Percentiles rank a stretch among this genome's conserved stretches.
Conservation (phyloP, 208 protist genomes). For the Wallacemonas rigidus region DNA sequence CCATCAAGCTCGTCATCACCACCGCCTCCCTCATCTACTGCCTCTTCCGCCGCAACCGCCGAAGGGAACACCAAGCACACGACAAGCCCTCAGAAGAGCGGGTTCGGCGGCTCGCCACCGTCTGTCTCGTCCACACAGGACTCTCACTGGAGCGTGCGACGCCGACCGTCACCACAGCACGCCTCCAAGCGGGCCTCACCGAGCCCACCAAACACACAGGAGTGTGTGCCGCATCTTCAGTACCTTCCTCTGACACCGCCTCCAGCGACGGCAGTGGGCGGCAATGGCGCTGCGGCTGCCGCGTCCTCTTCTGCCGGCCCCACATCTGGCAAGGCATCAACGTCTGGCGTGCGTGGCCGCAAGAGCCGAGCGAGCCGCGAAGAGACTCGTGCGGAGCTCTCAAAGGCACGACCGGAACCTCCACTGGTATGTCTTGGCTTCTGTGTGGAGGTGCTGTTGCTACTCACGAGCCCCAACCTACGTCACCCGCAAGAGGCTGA, state of each 20-base stretch:
- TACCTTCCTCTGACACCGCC: conserved; percentile 2
- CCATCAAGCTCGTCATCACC: neutral
- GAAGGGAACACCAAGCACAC: neutral
- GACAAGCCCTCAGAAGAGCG: neutral
- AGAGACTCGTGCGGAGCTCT: neutral
- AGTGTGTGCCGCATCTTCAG: neutral
- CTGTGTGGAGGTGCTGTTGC: conserved; percentile 75
- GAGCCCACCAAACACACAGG: neutral
- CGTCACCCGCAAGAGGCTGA: conserved; percentile 33
- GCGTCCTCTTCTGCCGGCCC: no score
- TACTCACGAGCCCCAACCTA: conserved; percentile 73
- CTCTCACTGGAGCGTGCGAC: neutral
- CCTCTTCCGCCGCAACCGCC: no score
- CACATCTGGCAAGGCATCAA: neutral
- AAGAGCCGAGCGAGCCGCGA: conserved; percentile 9
- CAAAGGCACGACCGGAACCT: neutral
- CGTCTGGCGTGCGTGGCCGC: neutral
- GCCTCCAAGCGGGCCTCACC: neutral
- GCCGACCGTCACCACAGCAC: neutral
- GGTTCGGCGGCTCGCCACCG: neutral
- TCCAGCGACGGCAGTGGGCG: neutral
- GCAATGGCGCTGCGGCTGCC: neutral
- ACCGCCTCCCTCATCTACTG: neutral
- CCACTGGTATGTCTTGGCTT: conserved; percentile 46
- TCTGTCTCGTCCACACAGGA: neutral